phyloP scores from a whole-genome alignment of 257 asterid species.

The Solanum sejunctum region DNA sequence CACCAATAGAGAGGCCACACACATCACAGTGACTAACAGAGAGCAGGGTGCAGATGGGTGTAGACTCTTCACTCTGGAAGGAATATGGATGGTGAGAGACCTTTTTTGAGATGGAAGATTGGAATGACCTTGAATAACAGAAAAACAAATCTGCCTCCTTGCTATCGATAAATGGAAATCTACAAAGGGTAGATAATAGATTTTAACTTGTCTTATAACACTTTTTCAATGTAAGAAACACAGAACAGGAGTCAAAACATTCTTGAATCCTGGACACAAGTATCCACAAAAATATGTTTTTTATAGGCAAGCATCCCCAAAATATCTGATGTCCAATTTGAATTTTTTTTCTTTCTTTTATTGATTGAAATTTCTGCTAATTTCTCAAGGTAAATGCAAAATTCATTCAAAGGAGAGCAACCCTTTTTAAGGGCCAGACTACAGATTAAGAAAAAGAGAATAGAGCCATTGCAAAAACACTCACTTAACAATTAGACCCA shows the following conservation, averaged over 20 bases:
- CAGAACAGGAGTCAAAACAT: not conserved
- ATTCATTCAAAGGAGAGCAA: not conserved
- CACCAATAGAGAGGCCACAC: not conserved
- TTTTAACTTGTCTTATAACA: not conserved
- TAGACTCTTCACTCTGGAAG: not conserved
- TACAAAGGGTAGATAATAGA: not conserved
- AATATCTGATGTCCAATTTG: not conserved
- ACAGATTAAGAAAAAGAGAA: not conserved
- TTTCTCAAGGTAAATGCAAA: not conserved
- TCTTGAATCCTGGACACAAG: not conserved
- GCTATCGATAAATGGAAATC: not conserved
- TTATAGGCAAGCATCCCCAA: not conserved
- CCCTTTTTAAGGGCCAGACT: not conserved
- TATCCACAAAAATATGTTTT: not conserved
- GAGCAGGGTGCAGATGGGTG: not conserved
- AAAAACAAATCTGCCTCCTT: not conserved
- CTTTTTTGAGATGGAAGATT: not conserved
- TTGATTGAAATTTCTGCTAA: not conserved
- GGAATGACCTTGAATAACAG: not conserved
- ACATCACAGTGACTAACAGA: not conserved
- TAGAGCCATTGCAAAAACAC: not conserved
- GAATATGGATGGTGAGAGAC: not conserved
- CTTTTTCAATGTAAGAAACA: not conserved
- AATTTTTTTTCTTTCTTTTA: not conserved
- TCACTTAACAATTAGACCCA: not conserved